Evolutionary conservation across 257 asterid species (phyloP), one percentile per base, ranked within the genome.

Genomic region (Hygrophila difformis): DNA sequence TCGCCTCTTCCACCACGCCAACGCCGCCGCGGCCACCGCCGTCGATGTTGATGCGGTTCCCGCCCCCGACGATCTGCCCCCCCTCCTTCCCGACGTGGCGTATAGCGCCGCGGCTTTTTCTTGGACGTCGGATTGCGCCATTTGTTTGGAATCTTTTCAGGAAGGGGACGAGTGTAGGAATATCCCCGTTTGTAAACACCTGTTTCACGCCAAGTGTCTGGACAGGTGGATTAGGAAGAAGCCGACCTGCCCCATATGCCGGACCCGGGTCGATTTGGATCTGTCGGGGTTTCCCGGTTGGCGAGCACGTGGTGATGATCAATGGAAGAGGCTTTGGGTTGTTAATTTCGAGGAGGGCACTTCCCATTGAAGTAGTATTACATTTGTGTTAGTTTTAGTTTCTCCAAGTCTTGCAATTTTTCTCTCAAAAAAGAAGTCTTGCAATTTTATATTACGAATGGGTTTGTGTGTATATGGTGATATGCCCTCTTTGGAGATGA

Each of bases 231-330:
- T 88, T 34, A 49, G 47, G 18, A 79, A 72, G 62, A 81, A 59
- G 29, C 78, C 79, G 39, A 84, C 66, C 48, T 88, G 97, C 68
- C 97, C 97, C 22, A 59, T 81, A 60, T 88, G 97, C 52, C 73
- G 97, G 46, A 64, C 72, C 60, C 72, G 68, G 70, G 82, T 83
- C 14, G 70, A 68, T 50, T 58, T 77, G 44, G 70, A 55, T 34
- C 64, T 63, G 21, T 8, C 22, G 12, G 71, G 69, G 4, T 47
- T 18, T 3, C 43, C 61, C 12, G 59, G 69, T 23, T 49, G n/a
- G 23, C 15, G 51, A 18, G 44, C 18, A 7, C 20, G 55, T 39
- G 78, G 68, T 24, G 88, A 61, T 37, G 94, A 82, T 47, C 65
- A 48, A 14, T 74, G 82, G 87, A 74, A 70, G 74, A 63, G 69